Base-by-base conservation (phyloP, 2,329 filamentous ascomycete species). In the Monilinia fructigena region DNA sequence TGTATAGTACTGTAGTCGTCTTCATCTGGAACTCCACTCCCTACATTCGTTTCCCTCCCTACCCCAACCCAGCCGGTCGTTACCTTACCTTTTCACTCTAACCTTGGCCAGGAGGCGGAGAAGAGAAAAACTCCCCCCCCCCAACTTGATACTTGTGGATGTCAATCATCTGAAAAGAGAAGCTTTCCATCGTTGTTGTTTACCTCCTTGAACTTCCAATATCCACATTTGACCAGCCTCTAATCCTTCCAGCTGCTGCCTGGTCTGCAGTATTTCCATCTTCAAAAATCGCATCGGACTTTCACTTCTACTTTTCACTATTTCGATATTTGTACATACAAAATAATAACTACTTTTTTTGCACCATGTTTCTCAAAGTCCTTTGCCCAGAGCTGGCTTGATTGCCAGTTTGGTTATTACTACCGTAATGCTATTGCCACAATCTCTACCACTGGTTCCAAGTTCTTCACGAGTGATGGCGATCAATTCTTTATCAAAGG, bases 401-500 rank as follows among this genome's bases (percentile, higher is more conserved):
- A 67, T 75, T 48, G 72, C 73, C 52, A 69, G 68, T 54, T 68
- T 71, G 11, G 74, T 72, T 66, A 66, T 72, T 48, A 70, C 63
- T 52, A 63, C 71, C 28, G 70, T 23, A 68, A 69, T 66, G 73
- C 82, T 40, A 70, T 86, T 58, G 78, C 83, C 47, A 79, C 81
- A 31, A 80, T 87, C 67, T 79, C 82, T 62, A 78, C 80, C 26
- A 85, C 89, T 64, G 92, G 92, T 61, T 88, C 89, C 80, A 96
- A 96, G 79, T 92, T 96, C 81, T 96, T 96, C 81, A 88, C 87
- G 72, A 86, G 85, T 74, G 86, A 93, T 76, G 92, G 92, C 70
- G 83, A 87, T 42, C 92, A 96, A 76, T 96, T 91, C 82, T 95
- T 87, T 78, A 84, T 95, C 77, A 95, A 93, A 80, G 91, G 91